Conservation (phyloP, 2,329 filamentous ascomycete species). For the Aureobasidium sp. region DNA sequence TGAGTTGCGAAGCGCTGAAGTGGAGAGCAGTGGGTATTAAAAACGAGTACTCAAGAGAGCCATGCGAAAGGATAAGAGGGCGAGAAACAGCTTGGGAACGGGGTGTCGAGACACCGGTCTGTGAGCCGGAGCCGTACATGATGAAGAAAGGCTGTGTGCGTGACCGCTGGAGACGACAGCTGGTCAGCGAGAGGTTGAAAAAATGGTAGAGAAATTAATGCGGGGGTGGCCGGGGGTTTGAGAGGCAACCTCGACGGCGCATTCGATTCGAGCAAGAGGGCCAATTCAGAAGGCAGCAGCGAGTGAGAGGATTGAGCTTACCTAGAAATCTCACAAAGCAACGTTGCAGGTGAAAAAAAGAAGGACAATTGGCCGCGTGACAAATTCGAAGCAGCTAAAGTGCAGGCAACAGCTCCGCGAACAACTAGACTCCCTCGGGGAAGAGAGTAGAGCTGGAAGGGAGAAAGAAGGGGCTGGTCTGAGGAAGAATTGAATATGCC, state of each 20-base stretch:
- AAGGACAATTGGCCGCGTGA: slow-evolving; percentile 11
- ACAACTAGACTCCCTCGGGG: slow-evolving; percentile 6
- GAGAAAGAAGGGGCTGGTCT: slow-evolving; percentile 2
- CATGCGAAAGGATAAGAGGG: slow-evolving; percentile 82
- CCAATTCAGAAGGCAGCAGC: background rate
- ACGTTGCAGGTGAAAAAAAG: slow-evolving; percentile 2
- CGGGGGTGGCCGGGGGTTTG: background rate
- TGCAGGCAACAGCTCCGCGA: slow-evolving; percentile 9
- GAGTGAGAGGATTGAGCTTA: background rate
- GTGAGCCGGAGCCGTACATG: slow-evolving; percentile 76
- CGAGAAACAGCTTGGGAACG: slow-evolving; percentile 88
- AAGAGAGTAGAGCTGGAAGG: slow-evolving; percentile 7
- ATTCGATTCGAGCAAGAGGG: background rate
- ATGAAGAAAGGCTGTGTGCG: slow-evolving; percentile 25
- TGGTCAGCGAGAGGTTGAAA: slow-evolving; percentile 11
- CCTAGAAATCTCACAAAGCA: slow-evolving; percentile 7
- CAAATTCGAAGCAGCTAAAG: slow-evolving; percentile 13
- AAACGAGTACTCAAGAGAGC: slow-evolving; percentile 92
- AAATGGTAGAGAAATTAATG: slow-evolving; percentile 10
- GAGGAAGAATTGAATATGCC: slow-evolving; percentile 7
- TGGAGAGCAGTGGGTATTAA: slow-evolving; percentile 91
- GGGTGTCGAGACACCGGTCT: slow-evolving; percentile 95
- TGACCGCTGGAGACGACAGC: slow-evolving; percentile 1
- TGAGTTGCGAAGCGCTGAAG: slow-evolving; percentile 90
- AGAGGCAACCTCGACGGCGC: slow-evolving; percentile 9